A percentile compares a stretch with the other conserved stretches of the same genome.
Conservation (phyloP, 2,329 filamentous ascomycete genomes). For the Botrytis cinerea region DNA sequence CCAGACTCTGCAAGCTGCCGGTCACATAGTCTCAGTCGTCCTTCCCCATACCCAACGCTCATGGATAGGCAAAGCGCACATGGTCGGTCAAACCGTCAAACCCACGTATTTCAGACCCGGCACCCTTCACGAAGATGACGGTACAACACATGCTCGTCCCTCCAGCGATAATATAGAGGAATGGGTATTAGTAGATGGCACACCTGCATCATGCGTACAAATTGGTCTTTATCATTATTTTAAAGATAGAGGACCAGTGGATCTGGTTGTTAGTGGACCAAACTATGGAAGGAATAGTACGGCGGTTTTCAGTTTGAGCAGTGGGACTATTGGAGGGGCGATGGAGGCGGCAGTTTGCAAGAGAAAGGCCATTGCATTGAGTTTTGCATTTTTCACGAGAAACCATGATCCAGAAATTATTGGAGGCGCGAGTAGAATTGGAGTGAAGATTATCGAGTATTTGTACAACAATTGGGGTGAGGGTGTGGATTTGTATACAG, state of each 20-base stretch:
- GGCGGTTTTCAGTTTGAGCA: slow-evolving; percentile 75
- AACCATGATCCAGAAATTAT: slow-evolving; percentile 82
- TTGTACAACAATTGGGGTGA: slow-evolving; percentile 74
- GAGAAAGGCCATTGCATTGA: slow-evolving; percentile 74
- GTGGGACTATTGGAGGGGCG: slow-evolving; percentile 75
- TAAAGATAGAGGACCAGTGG: slow-evolving; percentile 67
- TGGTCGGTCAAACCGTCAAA: slow-evolving; percentile 85
- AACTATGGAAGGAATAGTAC: slow-evolving; percentile 85
- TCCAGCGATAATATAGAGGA: slow-evolving; percentile 62
- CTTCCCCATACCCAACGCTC: slow-evolving; percentile 89
- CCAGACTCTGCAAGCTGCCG: slow-evolving; percentile 67
- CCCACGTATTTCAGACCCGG: slow-evolving; percentile 79
- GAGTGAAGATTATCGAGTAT: slow-evolving; percentile 76
- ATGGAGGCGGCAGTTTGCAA: slow-evolving; percentile 75
- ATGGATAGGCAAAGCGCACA: slow-evolving; percentile 98
- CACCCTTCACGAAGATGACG: slow-evolving; percentile 62
- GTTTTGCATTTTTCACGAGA: slow-evolving; percentile 84
- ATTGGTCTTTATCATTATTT: slow-evolving; percentile 83
- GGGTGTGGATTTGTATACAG: slow-evolving; percentile 79
- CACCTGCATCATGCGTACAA: slow-evolving; percentile 78
- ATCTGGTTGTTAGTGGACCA: slow-evolving; percentile 76
- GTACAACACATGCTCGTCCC: slow-evolving; percentile 64
- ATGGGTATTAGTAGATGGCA: slow-evolving; percentile 81
- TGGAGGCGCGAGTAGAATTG: slow-evolving; percentile 70
- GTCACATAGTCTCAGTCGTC: slow-evolving; percentile 87